Evolutionary conservation across 108 stramenopile species (phyloP).

Genomic region (Cyclotella atomus): DNA sequence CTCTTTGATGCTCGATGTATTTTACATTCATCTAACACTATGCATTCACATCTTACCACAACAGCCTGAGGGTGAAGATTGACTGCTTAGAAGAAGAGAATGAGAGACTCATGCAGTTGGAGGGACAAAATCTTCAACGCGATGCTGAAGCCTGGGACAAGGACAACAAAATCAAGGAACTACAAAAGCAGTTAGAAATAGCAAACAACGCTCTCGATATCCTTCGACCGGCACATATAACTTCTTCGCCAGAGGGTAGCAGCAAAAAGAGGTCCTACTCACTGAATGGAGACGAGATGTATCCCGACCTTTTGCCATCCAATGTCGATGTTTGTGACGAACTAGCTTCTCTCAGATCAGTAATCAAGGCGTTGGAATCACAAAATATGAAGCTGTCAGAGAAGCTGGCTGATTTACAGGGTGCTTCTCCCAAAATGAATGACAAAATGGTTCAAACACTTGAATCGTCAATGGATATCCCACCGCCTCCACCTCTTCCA

Average conservation of each 20-base stretch:
- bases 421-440: not conserved
- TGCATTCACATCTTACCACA: no score
- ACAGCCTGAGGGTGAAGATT: conserved; percentile 23
- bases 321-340: conserved; percentile 16
- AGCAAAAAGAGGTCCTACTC: not conserved
- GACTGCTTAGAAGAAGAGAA: conserved; percentile 38
- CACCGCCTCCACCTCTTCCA: not conserved
- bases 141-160: conserved; percentile 34
- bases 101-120: conserved; percentile 19
- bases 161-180: conserved; percentile 9
- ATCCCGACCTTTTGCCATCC: conserved; percentile 32
- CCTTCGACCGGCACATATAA: not conserved
- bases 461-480: not conserved
- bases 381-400: conserved; percentile 25
- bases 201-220: conserved; percentile 6
- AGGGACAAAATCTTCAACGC: conserved; percentile 23
- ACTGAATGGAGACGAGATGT: conserved; percentile 8
- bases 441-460: not conserved
- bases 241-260: not conserved
- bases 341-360: conserved; percentile 17
- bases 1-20: not conserved
- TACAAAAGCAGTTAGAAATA: conserved; percentile 13
- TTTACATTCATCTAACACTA: no score
- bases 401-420: conserved; percentile 12
- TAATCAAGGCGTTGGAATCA: conserved; percentile 13